These are phyloP conservation scores for Neoascochyta sp. DNA, from an alignment of 2,329 filamentous ascomycete species.

Conservation along the genomic window DNA sequence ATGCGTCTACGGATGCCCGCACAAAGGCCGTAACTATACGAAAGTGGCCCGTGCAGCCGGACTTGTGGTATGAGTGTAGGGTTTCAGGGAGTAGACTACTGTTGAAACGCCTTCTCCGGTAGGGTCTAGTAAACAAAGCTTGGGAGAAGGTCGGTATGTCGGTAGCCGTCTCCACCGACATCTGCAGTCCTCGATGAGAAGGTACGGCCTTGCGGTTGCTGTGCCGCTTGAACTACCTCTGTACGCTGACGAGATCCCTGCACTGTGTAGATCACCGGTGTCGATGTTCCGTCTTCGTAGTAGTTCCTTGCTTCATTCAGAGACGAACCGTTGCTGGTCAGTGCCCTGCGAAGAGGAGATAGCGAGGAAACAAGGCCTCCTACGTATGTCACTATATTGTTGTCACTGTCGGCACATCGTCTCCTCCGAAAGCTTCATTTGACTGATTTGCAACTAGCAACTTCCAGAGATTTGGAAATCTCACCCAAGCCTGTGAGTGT, in stretches of 20 bases:
- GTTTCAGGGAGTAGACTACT: constrained; percentile 5
- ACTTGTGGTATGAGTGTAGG: constrained; percentile 6
- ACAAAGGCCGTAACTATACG: constrained; percentile 9
- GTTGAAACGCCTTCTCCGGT: background rate
- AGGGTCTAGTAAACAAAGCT: background rate
- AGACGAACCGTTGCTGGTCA: too few relatives aligned
- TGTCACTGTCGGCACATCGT: too few relatives aligned
- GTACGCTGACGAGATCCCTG: too few relatives aligned
- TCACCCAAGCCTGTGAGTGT: too few relatives aligned
- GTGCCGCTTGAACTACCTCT: constrained; percentile 1
- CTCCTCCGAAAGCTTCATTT: too few relatives aligned
- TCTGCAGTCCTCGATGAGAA: constrained; percentile 1
- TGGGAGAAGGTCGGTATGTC: constrained; percentile 14
- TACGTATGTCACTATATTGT: too few relatives aligned
- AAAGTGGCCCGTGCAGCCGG: constrained; percentile 18
- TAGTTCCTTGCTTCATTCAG: too few relatives aligned
- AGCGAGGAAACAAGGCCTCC: too few relatives aligned
- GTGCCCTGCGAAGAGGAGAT: too few relatives aligned
- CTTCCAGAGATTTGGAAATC: too few relatives aligned
- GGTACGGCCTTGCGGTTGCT: constrained; percentile 1
- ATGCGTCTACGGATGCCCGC: constrained; percentile 17
- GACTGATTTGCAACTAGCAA: too few relatives aligned
- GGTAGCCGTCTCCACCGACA: constrained; percentile 14
- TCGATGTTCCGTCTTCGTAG: too few relatives aligned
- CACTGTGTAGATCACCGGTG: constrained; percentile 4